Percentiles rank a stretch among this genome's conserved stretches.
Evolutionary conservation across 345 rosid species (phyloP).

Genomic region (Bruguiera parviflora): DNA sequence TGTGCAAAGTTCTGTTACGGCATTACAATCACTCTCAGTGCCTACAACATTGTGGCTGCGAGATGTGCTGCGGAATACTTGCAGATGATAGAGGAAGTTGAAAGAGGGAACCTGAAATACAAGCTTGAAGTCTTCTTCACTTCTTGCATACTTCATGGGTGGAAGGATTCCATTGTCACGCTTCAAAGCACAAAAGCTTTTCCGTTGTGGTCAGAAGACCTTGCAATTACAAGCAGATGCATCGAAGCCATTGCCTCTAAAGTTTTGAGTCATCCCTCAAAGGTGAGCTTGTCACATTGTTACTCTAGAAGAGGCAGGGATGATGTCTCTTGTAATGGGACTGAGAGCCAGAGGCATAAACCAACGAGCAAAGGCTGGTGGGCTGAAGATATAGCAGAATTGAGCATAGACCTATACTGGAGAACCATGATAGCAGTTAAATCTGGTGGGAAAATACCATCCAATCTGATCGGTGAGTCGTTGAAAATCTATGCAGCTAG

Average conservation of each 20-base stretch:
- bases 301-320: conserved; percentile 79
- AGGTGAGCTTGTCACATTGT: conserved; percentile 76
- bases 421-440: conserved; percentile 83
- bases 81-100: conserved; percentile 94
- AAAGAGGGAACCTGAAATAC: conserved; percentile 89
- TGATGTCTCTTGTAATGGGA: conserved; percentile 60
- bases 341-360: conserved; percentile 52
- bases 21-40: conserved; percentile 84
- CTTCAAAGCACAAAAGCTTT: conserved; percentile 74
- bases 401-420: conserved; percentile 88
- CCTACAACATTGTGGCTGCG: conserved; percentile 82
- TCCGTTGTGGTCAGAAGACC: conserved; percentile 81
- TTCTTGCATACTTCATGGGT: conserved; percentile 83
- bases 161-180: conserved; percentile 86
- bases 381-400: conserved; percentile 95
- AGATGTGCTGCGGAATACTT: conserved; percentile 89
- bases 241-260: conserved; percentile 73
- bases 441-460: conserved; percentile 68
- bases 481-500: conserved; percentile 75
- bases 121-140: conserved; percentile 87
- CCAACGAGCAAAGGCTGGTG: conserved; percentile 70
- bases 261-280: conserved; percentile 64
- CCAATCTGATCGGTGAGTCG: conserved; percentile 71
- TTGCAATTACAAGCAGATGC: conserved; percentile 80
- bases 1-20: conserved; percentile 97